Evolutionary conservation across 306 rosid species (phyloP), one percentile per base, ranked within the genome.

Genomic region (Vachellia pachyceras): DNA sequence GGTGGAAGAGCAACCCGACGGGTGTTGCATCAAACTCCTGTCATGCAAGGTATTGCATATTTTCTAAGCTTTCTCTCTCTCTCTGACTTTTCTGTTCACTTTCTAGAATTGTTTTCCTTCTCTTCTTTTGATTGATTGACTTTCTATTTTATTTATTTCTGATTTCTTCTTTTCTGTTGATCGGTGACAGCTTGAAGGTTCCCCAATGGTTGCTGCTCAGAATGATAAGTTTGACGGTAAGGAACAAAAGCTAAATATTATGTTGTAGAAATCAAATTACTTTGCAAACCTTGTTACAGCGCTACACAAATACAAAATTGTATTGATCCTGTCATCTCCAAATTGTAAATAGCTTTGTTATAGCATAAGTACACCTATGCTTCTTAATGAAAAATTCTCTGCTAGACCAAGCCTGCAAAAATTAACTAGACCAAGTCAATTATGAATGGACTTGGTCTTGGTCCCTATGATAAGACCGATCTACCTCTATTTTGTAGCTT

Each of bases 221-320:
- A 95, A 95, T 66, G 97, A 91, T 80, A 95, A 95, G 79, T 95
- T 95, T 79, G 92, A 91, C 37, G 97, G 99, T 93, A 79, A 88
- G 90, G 25, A 61, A 71, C 42, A 46, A 35, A 77, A 15, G 50
- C 45, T 78, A 33, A 29, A 36, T 77, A 6, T 47, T 10, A 14
- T 40, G 20, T 35, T 75, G 58, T 11, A 37, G 65, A 52, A 4
- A 22, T 13, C 2, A 12, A 25, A 41, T 63, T 23, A 10, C 63
- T 45, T 22, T 17, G 14, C n/a, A 47, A 23, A 37, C 52, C n/a
- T n/a, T n/a, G n/a, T 3, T 25, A 71, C 60, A 54, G 36, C 14
- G 6, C n/a, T 55, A 25, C 11, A 60, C 3, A 41, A 40, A 23
- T 46, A 3, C 20, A 65, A 67, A 15, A 37, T 22, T 69, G 46